Base-by-base conservation (phyloP, 495 filamentous ascomycete species). In the Penicillium herquei region DNA sequence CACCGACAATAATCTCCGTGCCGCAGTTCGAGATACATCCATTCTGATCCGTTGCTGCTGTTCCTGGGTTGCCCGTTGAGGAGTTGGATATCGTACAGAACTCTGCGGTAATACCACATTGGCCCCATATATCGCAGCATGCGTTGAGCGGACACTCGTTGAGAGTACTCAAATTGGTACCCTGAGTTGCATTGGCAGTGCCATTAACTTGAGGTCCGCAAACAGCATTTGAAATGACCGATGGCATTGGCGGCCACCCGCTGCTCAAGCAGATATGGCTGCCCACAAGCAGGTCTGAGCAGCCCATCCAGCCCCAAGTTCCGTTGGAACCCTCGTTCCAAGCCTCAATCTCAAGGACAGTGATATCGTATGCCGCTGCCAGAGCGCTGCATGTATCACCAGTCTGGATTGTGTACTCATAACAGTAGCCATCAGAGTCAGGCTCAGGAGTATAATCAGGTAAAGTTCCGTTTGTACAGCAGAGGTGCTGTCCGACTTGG, bases 291-390 rank as follows among this genome's bases (percentile, higher is more conserved):
- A 63, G 40, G 11, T 53, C 30, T 0, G 39, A 11, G 17, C 59
- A 62, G 4, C 55, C 55, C 5, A 35, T 35, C 60, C 53, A 63
- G 10, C 60, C 60, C 60, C 56, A 63, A 11, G 76, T 80, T 26
- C 21, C 21, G 4, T 26, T 26, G 21, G n/a, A n/a, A 1, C 71
- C 55, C 18, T 68, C 68, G 65, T 82, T 82, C 49, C 55, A 75
- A 0, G 21, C 39, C 6, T 74, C 66, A 6, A 82, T 52, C 0
- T 76, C 52, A 5, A 52, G 5, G 10, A 21, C 10, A 18, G 16
- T 39, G 7, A 53, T 37, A 6, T 39, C 14, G n/a, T 53, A 14
- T 1, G 14, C 41, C 0, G 31, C 14, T 21, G 40, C 13, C 3
- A 53, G 13, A 11, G 31, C 14, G 7, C 31, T 32, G 34, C 34